Conservation (phyloP, 345 rosid species). For the Adansonia digitata region DNA sequence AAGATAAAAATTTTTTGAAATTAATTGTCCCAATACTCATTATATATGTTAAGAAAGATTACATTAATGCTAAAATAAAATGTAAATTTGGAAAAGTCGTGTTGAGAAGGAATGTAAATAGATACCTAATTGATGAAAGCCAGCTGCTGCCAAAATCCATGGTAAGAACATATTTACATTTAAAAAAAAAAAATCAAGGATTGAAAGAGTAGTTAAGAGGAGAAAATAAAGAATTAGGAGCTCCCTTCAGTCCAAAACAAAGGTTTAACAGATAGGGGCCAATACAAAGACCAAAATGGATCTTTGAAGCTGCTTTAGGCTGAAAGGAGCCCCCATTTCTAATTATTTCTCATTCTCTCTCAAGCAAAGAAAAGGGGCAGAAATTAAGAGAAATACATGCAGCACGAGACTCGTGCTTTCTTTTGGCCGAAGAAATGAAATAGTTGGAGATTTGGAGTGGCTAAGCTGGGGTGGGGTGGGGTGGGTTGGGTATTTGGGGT, state of each 20-base stretch:
- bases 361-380: background rate
- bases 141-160: background rate
- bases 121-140: background rate
- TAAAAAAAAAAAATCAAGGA: background rate
- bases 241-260: conserved; percentile 11
- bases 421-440: no score
- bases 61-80: no score
- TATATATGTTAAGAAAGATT: no score
- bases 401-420: no score
- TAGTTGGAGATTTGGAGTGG: no score
- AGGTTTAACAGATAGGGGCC: no score
- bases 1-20: no score
- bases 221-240: conserved; percentile 10
- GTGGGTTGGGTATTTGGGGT: no score
- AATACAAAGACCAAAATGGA: background rate
- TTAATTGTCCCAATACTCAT: no score
- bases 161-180: background rate
- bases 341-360: background rate
- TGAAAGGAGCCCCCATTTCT: conserved; percentile 8
- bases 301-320: conserved; percentile 6
- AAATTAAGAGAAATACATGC: no score
- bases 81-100: background rate
- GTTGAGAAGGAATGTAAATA: background rate
- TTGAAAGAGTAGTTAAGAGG: background rate
- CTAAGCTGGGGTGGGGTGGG: no score